Conservation (phyloP, 192 early-diverging fungal species). For the Spizellomyces sp. region DNA sequence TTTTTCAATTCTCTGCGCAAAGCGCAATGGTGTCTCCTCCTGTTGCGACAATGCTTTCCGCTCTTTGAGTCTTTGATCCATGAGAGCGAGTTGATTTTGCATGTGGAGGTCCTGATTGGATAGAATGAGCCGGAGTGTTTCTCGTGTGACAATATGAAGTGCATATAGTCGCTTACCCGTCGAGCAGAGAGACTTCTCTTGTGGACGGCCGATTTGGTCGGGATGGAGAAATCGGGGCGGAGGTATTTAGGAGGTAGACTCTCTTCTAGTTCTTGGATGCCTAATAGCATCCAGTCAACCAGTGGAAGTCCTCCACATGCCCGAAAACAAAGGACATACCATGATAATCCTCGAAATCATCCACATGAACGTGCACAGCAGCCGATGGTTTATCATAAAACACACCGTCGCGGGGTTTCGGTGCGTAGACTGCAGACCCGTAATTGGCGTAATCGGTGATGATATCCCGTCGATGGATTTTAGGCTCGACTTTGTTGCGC, state of each 20-base stretch:
- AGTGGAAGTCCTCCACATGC: background rate
- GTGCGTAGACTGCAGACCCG: slow-evolving; percentile 56
- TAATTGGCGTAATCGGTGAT: slow-evolving; percentile 61
- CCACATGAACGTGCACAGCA: slow-evolving; percentile 37
- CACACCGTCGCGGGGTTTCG: slow-evolving; percentile 57
- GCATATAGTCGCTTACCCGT: slow-evolving; percentile 15
- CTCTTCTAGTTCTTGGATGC: slow-evolving; percentile 1
- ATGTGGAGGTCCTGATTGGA: slow-evolving; percentile 47
- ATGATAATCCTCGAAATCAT: slow-evolving; percentile 39
- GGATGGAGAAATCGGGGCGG: background rate
- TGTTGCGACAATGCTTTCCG: slow-evolving; percentile 12
- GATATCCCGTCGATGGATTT: slow-evolving; percentile 55
- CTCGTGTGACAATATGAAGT: slow-evolving; percentile 11
- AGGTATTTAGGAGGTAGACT: background rate
- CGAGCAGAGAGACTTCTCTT: slow-evolving; percentile 42
- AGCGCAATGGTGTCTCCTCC: slow-evolving; percentile 47
- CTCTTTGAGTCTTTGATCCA: slow-evolving; percentile 54
- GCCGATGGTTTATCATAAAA: slow-evolving; percentile 42
- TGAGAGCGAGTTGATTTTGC: slow-evolving; percentile 54
- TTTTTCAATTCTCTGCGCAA: slow-evolving; percentile 52
- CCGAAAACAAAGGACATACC: slow-evolving; percentile 28
- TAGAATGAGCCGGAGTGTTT: background rate
- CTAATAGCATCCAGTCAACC: background rate
- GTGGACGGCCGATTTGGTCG: background rate
- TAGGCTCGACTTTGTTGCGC: slow-evolving; percentile 45